phyloP scores from a whole-genome alignment of 1,139 yeast species.

The Protomyces inouyei region DNA sequence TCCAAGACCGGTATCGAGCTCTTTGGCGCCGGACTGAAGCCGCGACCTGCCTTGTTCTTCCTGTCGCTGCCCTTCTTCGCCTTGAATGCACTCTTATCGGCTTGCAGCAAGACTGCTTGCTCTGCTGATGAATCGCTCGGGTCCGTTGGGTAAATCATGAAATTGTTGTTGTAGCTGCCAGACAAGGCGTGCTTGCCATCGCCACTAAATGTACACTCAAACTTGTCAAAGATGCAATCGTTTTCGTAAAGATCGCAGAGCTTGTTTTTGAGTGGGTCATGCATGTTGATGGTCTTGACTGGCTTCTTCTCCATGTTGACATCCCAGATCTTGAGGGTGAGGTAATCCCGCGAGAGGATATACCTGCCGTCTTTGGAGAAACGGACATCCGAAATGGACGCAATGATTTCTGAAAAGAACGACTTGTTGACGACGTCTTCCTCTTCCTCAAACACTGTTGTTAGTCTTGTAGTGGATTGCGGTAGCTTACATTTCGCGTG shows the following conservation, averaged over 20 bases:
- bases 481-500: slow-evolving; percentile 54
- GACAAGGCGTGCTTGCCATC: slow-evolving; percentile 92
- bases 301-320: slow-evolving; percentile 96
- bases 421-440: slow-evolving; percentile 89
- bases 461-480: slow-evolving; percentile 1
- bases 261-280: slow-evolving; percentile 88
- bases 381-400: slow-evolving; percentile 89
- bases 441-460: slow-evolving; percentile 72
- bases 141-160: slow-evolving; percentile 83
- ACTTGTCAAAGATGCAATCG: slow-evolving; percentile 97
- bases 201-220: slow-evolving; percentile 92
- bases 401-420: slow-evolving; percentile 94
- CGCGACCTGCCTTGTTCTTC: slow-evolving; percentile 26
- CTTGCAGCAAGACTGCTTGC: slow-evolving; percentile 80
- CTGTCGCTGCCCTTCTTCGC: slow-evolving; percentile 53
- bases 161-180: slow-evolving; percentile 94
- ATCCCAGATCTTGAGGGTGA: slow-evolving; percentile 98
- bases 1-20: slow-evolving; percentile 37
- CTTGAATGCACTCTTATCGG: slow-evolving; percentile 96
- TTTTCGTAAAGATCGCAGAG: slow-evolving; percentile 96
- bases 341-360: slow-evolving; percentile 91
- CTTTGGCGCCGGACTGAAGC: slow-evolving; percentile 20
- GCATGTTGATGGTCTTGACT: slow-evolving; percentile 86
- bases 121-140: slow-evolving; percentile 53
- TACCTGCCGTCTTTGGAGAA: slow-evolving; percentile 90